Evolutionary conservation across 306 rosid genomes (phyloP).

Genomic region (Cotoneaster glaucophyllus): DNA sequence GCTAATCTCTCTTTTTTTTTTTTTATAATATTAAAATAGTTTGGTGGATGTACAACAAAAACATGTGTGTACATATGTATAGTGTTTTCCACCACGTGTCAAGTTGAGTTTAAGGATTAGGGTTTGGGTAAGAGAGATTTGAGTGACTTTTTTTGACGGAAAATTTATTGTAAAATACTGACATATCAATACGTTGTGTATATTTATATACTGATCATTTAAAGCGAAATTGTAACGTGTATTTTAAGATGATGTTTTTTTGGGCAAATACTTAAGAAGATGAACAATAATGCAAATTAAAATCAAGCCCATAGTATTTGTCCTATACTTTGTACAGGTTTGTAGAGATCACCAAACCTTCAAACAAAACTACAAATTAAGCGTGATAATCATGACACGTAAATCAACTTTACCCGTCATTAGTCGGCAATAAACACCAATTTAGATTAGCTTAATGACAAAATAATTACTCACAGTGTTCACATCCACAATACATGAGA

Average conservation of each 20-base stretch:
- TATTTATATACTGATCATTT: too few relatives aligned
- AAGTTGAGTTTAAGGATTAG: background rate
- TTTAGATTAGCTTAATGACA: background rate
- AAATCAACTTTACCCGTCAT: background rate
- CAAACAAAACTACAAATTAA: background rate
- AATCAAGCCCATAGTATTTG: background rate
- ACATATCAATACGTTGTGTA: too few relatives aligned
- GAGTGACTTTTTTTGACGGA: background rate
- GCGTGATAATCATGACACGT: too few relatives aligned
- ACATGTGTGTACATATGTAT: background rate
- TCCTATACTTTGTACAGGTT: background rate
- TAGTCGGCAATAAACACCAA: background rate
- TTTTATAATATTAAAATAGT: too few relatives aligned
- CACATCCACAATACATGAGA: too few relatives aligned
- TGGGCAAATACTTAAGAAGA: background rate
- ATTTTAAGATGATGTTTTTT: too few relatives aligned
- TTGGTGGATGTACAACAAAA: background rate
- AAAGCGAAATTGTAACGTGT: too few relatives aligned
- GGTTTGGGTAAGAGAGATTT: background rate
- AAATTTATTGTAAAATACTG: too few relatives aligned
- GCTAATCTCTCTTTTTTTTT: too few relatives aligned
- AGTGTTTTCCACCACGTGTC: background rate
- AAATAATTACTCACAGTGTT: background rate
- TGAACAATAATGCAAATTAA: background rate
- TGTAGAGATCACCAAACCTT: background rate